Evolutionary conservation across 768 basidiomycete genomes (phyloP), one percentile per base, ranked within the genome.

Genomic region (Calocybe cyanea): DNA sequence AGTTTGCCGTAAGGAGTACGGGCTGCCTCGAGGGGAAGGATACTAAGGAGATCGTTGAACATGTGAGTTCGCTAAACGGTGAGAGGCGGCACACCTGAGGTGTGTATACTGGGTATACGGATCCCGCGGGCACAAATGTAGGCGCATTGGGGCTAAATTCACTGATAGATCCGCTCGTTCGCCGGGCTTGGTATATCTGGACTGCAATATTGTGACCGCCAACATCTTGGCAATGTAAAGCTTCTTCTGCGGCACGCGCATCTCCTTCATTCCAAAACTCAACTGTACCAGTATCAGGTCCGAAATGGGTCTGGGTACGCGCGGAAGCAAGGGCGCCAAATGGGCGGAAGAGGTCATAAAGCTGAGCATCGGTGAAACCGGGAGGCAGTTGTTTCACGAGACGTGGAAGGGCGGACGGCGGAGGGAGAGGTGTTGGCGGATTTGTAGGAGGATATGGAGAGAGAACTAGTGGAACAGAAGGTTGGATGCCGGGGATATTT

Each of bases 251-350:
- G 18, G 74, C 68, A 19, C 79, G 76, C 6, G 87, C 90, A 57
- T 92, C 89, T 30, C 87, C 86, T 62, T 92, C 91, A 45, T 83
- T 78, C 87, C 87, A 92, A 62, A 87, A 92, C 62, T 92, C 87
- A 33, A 92, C 75, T 41, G 88, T 76, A 39, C 81, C 90, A 0
- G 81, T 85, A 63, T 89, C 88, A 32, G 78, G 73, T 17, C 86
- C 87, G 58, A 88, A 84, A 35, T 83, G 81, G 11, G 86, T 81
- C 42, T 83, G 85, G 5, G 80, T 77, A 52, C 82, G 81, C 17
- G 76, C 83, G 3, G 88, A 87, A 25, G 88, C 85, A 41, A 94
- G 76, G 17, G 90, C 87, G 47, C 92, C 92, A 54, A 75, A 93
- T 0, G 83, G 81, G 19, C 90, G 76, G 67, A 92, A 92, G 35